Percentiles rank a stretch among this genome's conserved stretches.
These are phyloP conservation scores for Bidens hawaiensis DNA, from an alignment of 140 eudicot genomes.

Conservation along the genomic window DNA sequence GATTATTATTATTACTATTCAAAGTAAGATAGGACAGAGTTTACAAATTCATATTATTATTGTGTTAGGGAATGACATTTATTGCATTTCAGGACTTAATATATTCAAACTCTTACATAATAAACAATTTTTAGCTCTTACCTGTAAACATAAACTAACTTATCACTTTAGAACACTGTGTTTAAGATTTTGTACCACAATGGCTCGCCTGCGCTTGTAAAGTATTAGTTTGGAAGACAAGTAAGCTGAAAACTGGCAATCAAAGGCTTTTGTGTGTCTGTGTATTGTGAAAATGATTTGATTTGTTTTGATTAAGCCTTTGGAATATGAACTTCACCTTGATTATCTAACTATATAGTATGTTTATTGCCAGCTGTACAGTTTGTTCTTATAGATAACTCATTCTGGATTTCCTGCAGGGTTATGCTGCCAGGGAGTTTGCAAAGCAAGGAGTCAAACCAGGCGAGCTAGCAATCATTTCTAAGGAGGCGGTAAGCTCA, in stretches of 20 bases:
- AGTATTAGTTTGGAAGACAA: slow-evolving; percentile 9
- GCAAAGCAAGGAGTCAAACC: slow-evolving; percentile 87
- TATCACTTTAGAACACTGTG: too few species aligned
- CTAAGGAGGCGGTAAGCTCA: slow-evolving; percentile 78
- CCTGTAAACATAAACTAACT: too few species aligned
- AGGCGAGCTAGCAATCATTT: slow-evolving; percentile 88
- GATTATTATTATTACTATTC: too few species aligned
- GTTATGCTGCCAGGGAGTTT: slow-evolving; percentile 92
- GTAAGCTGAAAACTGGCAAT: background rate
- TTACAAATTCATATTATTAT: too few species aligned
- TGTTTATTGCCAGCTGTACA: background rate
- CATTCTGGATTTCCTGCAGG: slow-evolving; percentile 33
- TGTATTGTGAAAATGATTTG: background rate
- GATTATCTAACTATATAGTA: too few species aligned
- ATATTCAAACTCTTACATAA: too few species aligned
- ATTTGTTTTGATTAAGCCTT: background rate
- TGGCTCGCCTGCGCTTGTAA: background rate
- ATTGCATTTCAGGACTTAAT: too few species aligned
- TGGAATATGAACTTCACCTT: slow-evolving; percentile 13
- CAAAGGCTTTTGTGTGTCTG: background rate
- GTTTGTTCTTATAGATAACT: background rate
- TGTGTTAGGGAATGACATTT: too few species aligned
- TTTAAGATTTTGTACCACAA: background rate
- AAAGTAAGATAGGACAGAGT: too few species aligned
- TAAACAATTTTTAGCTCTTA: too few species aligned